A percentile compares a stretch with the other conserved stretches of the same genome.
These are phyloP conservation scores for Aspergillus novoparasiticus DNA, from an alignment of 2,329 filamentous ascomycete species.

Conservation along the genomic window DNA sequence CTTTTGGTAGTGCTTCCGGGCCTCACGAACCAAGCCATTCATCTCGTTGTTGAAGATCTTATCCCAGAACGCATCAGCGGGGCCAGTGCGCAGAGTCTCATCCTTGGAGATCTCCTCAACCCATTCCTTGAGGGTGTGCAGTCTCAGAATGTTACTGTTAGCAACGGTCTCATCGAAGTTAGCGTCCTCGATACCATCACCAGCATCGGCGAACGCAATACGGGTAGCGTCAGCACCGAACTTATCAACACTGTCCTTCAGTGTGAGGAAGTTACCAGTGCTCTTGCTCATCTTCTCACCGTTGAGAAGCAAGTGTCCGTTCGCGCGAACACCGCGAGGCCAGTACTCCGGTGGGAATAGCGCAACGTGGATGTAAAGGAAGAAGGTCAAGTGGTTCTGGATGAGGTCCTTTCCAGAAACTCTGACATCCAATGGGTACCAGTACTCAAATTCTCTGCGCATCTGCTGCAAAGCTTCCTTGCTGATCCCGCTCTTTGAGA, in stretches of 20 bases:
- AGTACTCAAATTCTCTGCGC: slow-evolving; percentile 93
- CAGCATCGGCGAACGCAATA: slow-evolving; percentile 90
- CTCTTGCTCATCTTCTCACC: slow-evolving; percentile 99
- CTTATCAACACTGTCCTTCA: slow-evolving; percentile 82
- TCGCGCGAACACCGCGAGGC: slow-evolving; percentile 82
- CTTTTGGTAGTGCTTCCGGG: slow-evolving; percentile 74
- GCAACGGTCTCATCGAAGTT: slow-evolving; percentile 97
- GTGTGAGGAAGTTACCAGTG: slow-evolving; percentile 94
- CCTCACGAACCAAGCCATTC: slow-evolving; percentile 77
- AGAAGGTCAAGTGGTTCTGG: slow-evolving; percentile 93
- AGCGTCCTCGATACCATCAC: slow-evolving; percentile 90
- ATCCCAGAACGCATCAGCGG: slow-evolving; percentile 78
- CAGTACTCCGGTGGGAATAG: slow-evolving; percentile 87
- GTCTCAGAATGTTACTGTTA: slow-evolving; percentile 84
- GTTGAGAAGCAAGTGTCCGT: slow-evolving; percentile 92
- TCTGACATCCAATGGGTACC: slow-evolving; percentile 88
- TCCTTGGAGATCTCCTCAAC: slow-evolving; percentile 81
- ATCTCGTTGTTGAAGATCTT: slow-evolving; percentile 91
- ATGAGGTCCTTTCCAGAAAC: slow-evolving; percentile 92
- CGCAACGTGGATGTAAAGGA: slow-evolving; percentile 89
- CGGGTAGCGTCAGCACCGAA: slow-evolving; percentile 92
- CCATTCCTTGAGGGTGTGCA: slow-evolving; percentile 86
- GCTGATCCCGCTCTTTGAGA: slow-evolving; percentile 69
- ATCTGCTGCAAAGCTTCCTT: slow-evolving; percentile 74
- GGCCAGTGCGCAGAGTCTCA: slow-evolving; percentile 73